phyloP scores from a whole-genome alignment of 352 stramenopile genomes.

The Globisporangium ultimum region DNA sequence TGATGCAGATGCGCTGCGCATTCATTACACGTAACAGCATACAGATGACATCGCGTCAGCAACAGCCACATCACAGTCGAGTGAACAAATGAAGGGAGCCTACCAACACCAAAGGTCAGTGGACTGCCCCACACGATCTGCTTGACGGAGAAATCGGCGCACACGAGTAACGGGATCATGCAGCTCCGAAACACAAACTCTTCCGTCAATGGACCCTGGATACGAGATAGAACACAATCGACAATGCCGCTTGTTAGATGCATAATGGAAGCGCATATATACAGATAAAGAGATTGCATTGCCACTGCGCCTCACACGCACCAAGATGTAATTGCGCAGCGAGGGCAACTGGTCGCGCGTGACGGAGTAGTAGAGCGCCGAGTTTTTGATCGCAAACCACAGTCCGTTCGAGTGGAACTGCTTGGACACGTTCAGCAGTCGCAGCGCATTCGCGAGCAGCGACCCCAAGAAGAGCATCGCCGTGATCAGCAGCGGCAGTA shows the following conservation, averaged over 20 bases:
- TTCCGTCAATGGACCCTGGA: conserved; percentile 88
- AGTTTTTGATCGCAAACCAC: conserved; percentile 84
- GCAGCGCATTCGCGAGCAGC: conserved; percentile 67
- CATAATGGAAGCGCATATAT: conserved; percentile 5
- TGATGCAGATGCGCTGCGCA: conserved; percentile 75
- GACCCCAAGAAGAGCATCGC: conserved; percentile 77
- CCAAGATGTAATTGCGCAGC: conserved; percentile 79
- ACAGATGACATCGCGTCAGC: no score
- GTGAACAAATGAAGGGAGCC: conserved; percentile 23
- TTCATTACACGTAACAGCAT: no score
- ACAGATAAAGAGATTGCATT: conserved; percentile 1
- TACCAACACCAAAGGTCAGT: conserved; percentile 93
- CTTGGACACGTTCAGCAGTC: conserved; percentile 71
- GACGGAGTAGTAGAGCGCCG: conserved; percentile 73
- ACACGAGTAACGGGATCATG: conserved; percentile 90
- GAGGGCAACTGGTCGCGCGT: conserved; percentile 70
- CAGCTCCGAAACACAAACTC: conserved; percentile 96
- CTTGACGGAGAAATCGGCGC: conserved; percentile 66
- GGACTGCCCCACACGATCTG: conserved; percentile 87
- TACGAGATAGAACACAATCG: no score
- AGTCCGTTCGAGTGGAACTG: conserved; percentile 70
- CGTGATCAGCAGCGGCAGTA: conserved; percentile 67
- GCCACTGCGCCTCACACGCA: conserved; percentile 21
- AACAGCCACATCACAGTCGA: no score
- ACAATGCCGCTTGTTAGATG: conserved; percentile 6